Base-by-base conservation (phyloP, 768 basidiomycete genomes). In the Gloeopeniophorella convolvens region DNA sequence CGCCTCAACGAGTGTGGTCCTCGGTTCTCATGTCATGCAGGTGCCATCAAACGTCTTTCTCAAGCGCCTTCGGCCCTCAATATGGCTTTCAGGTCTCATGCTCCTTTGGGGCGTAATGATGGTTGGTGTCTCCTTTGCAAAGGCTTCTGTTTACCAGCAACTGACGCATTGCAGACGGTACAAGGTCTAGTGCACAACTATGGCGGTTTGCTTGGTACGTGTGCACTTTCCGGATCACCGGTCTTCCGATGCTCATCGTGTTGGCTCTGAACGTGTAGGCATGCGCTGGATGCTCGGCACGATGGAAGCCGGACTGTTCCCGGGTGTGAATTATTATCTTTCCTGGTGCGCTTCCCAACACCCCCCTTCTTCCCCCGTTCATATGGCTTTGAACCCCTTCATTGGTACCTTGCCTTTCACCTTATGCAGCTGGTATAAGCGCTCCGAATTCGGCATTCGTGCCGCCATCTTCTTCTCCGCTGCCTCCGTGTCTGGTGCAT, bases 401-500 rank as follows among this genome's bases (percentile, higher is more conserved):
- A 12, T 40, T 30, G 27, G 20, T 44, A 32, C 28, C 36, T 31
- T 42, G 23, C 21, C 12, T n/a, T 34, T 27, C 16, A 18, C 41
- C 54, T 42, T 54, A 7, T 60, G 49, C 50, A 76, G 74, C 54
- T 81, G 79, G 79, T 82, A 82, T 67, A 73, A 82, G 58, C 83
- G 86, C 30, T 80, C 80, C 12, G 89, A 91, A 60, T 86, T 87
- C 55, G 87, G 85, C 50, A 70, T 77, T 45, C 70, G 71, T 34
- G 64, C 66, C 16, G 69, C 70, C 23, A 51, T 73, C 21, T 76
- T 77, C 69, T 76, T 74, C 68, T 69, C 69, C 0, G 72, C 88
- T 3, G 87, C 88, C 0, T 88, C 85, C 2, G 77, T 86, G 0
- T 81, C 85, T 2, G 89, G 88, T n/a, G 86, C 87, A 18, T 89